These are phyloP conservation scores for Sporothrix brunneoviolacea DNA, from an alignment of 2,329 filamentous ascomycete species.

Conservation along the genomic window DNA sequence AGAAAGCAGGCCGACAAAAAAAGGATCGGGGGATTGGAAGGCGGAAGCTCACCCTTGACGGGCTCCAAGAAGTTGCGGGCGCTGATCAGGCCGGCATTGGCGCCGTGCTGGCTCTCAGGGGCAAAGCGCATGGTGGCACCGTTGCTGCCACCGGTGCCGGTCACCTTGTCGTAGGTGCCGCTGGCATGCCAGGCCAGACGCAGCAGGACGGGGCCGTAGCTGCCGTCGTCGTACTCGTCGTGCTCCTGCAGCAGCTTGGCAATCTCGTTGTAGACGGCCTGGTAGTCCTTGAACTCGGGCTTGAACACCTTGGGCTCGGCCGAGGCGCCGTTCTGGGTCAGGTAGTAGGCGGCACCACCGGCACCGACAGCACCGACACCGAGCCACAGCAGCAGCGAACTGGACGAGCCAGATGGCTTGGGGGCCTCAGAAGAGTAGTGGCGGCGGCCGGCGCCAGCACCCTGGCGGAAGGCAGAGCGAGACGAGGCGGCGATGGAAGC, in stretches of 20 bases:
- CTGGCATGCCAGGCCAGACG: conserved; percentile 91
- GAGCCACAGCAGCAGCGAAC: conserved; percentile 46
- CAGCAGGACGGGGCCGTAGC: conserved; percentile 85
- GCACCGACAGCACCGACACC: conserved; percentile 53
- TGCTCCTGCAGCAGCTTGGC: conserved; percentile 75
- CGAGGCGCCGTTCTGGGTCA: conserved; percentile 45
- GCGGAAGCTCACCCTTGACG: conserved; percentile 66
- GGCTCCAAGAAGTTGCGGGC: conserved; percentile 92
- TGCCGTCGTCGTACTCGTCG: conserved; percentile 93
- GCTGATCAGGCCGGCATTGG: conserved; percentile 81
- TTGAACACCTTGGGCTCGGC: conserved; percentile 55
- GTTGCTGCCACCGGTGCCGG: conserved; percentile 86
- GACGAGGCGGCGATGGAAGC: conserved; percentile 53
- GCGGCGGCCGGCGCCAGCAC: conserved; percentile 53
- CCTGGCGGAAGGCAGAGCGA: conserved; percentile 65
- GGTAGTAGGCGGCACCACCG: conserved; percentile 61
- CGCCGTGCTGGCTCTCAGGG: conserved; percentile 82
- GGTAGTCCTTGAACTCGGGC: conserved; percentile 81
- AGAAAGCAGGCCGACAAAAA: conserved; percentile 7
- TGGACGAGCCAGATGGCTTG: conserved; percentile 37
- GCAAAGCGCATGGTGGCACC: conserved; percentile 95
- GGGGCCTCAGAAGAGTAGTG: conserved; percentile 69
- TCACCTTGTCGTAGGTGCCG: conserved; percentile 85
- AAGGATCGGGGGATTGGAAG: too few relatives aligned
- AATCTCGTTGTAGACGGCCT: conserved; percentile 88